phyloP scores from a whole-genome alignment of 768 basidiomycete species.

The Cystofilobasidium macerans region DNA sequence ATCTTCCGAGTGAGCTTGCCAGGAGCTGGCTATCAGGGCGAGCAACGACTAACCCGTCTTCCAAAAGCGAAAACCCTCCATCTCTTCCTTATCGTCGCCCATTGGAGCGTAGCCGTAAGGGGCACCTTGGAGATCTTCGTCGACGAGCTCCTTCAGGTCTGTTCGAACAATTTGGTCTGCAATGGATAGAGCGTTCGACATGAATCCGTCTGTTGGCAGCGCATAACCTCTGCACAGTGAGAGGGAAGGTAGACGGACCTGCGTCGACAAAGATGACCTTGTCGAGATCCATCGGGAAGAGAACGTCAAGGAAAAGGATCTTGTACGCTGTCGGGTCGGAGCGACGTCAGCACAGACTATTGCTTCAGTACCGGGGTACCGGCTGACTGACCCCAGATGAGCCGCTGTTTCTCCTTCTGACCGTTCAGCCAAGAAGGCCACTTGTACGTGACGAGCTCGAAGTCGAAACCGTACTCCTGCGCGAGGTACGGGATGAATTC shows the following conservation, averaged over 20 bases:
- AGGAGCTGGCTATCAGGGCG: not conserved
- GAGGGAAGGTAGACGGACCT: conserved; percentile 27
- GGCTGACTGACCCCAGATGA: conserved; percentile 64
- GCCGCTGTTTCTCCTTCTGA: conserved; percentile 93
- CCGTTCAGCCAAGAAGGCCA: conserved; percentile 98
- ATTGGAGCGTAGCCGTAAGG: conserved; percentile 96
- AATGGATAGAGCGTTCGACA: not conserved
- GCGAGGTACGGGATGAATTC: conserved; percentile 93
- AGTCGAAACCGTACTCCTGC: conserved; percentile 81
- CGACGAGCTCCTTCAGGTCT: conserved; percentile 90
- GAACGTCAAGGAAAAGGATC: conserved; percentile 94
- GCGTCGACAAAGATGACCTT: conserved; percentile 99
- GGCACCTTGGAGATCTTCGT: conserved; percentile 79
- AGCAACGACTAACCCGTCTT: conserved; percentile 55
- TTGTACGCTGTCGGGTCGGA: conserved; percentile 54
- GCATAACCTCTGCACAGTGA: not conserved
- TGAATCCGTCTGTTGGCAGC: too few relatives aligned
- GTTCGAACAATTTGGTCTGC: conserved; percentile 65
- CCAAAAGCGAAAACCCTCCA: conserved; percentile 99
- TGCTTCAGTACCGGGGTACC: not conserved
- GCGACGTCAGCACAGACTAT: not conserved
- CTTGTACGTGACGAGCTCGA: conserved; percentile 95
- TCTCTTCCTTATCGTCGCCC: conserved; percentile 87
- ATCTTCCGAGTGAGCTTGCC: too few relatives aligned
- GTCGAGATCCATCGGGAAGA: conserved; percentile 98